Percentiles rank a stretch among this genome's conserved stretches.
Conservation (phyloP, 768 basidiomycete species). For the Suillus weaverae region DNA sequence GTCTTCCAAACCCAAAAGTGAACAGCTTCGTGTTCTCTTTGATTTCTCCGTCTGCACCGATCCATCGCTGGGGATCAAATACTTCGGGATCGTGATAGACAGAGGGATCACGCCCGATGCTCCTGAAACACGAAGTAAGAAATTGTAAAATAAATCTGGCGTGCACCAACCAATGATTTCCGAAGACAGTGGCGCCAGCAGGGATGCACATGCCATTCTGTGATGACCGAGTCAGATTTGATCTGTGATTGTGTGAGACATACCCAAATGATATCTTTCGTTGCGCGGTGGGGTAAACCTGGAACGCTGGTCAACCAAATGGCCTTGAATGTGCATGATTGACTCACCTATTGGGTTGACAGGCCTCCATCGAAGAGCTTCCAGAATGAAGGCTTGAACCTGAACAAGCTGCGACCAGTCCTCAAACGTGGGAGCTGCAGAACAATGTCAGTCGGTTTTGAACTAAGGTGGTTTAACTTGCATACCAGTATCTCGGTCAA, state of each 20-base stretch:
- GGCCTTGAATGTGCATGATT: background rate
- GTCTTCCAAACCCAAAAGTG: conserved; percentile 51
- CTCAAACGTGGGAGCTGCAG: conserved; percentile 38
- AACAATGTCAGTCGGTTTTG: background rate
- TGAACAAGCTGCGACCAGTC: conserved; percentile 35
- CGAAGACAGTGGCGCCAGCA: conserved; percentile 34
- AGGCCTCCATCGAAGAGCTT: conserved; percentile 41
- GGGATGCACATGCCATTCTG: conserved; percentile 38
- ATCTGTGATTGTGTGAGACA: background rate
- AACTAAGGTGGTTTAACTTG: background rate
- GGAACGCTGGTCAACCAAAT: background rate
- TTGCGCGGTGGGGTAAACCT: conserved; percentile 25
- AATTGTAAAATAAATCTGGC: background rate
- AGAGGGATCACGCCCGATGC: conserved; percentile 49
- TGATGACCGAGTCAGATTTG: background rate
- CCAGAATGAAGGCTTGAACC: conserved; percentile 39
- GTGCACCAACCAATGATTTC: conserved; percentile 28
- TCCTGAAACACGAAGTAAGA: conserved; percentile 24
- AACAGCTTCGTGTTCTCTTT: conserved; percentile 46
- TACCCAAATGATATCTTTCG: conserved; percentile 30
- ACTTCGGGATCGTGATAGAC: conserved; percentile 52
- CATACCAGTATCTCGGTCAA: conserved; percentile 36
- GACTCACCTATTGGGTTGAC: conserved; percentile 31
- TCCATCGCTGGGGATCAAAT: conserved; percentile 57
- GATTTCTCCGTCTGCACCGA: conserved; percentile 43